Base-by-base conservation (phyloP, 2,329 filamentous ascomycete species). In the Aspergillus novofumigatus region DNA sequence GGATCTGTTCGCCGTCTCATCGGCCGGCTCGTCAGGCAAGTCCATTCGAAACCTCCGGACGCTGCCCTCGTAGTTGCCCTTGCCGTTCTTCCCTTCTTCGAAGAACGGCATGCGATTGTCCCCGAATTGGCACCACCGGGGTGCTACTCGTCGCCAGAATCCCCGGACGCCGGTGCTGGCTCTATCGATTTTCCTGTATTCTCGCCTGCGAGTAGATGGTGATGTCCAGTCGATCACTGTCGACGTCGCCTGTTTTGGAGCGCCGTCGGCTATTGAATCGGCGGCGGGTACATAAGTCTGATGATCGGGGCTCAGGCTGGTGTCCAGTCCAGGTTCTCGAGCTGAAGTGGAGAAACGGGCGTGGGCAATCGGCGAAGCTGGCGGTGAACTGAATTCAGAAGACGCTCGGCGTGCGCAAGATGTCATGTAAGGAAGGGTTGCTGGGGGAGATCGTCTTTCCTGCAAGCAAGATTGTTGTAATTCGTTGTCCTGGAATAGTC, bases 171-270 rank as follows among this genome's bases (percentile, higher is more conserved):
- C 77, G 21, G 67, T 72, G 56, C 67, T 73, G 49, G 73, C 72
- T 10, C 75, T 73, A 65, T 77, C 72, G 79, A 85, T 75, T 82
- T 86, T 66, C 85, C 84, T 71, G 55, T 80, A 79, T 59, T 79
- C 76, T 21, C 69, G 69, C 8, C 74, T 67, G 10, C 77, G 73
- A 4, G 77, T 78, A 9, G 73, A 72, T 7, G 75, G 69, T 0
- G 75, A 76, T 1, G 77, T 80, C 77, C 77, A 80, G 58, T 78
- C 76, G 47, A 78, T 78, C 7, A 78, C 72, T 4, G 76, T 78
- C 23, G 71, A 65, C 21, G 72, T 69, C 41, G 71, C 53, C 50
- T 70, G 60, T 56, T 66, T 54, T 4, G 59, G 29, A 14, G 51
- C 48, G 11, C 54, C 35, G 14, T 7, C 32, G 32, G 5, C 32